Evolutionary conservation across 1,139 yeast genomes (phyloP), one percentile per base, ranked within the genome.

Genomic region (Sugiyamaella novakii): DNA sequence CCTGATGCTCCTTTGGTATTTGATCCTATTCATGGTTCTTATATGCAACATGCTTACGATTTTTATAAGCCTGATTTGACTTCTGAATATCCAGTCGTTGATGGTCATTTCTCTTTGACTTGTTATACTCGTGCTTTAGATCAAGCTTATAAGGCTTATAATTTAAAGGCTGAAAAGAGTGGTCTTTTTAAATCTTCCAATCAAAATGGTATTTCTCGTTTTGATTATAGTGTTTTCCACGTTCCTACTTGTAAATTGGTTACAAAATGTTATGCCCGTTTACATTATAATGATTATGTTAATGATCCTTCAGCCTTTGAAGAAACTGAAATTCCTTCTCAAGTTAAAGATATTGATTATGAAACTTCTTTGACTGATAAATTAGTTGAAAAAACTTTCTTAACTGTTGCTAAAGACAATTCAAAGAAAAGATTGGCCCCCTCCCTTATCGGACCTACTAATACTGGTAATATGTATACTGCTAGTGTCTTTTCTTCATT

Each of bases 381-480:
- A 72, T 71, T 76, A 56, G 74, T 91, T 59, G 98, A 92, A 72
- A 92, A 92, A 76, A 75, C 83, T 24, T 91, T 92, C 70, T 80
- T 92, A 61, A 81, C 80, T 21, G 75, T 87, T 58, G 82, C 96
- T 54, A 91, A 92, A 76, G 83, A 79, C 55, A 73, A 76, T 58
- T 76, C 83, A 55, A 79, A 80, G 58, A 77, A 77, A 65, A 81
- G 91, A 69, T 89, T 94, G 51, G 77, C 76, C 47, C 95, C 96
- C 28, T 82, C 96, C 27, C 76, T 92, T 69, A 76, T 74, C 59
- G 91, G 91, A 42, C 94, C 98, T 64, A 92, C 98, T 59, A 91
- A 92, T 74, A 89, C 96, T 56, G 99, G 99, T 73, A 94, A 94
- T 79, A 87, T 91, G 91, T 94, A 94, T 79, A 88, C 98, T 43